These are phyloP conservation scores for Hymenoscyphus infarciens DNA, from an alignment of 2,329 filamentous ascomycete genomes.

Conservation along the genomic window DNA sequence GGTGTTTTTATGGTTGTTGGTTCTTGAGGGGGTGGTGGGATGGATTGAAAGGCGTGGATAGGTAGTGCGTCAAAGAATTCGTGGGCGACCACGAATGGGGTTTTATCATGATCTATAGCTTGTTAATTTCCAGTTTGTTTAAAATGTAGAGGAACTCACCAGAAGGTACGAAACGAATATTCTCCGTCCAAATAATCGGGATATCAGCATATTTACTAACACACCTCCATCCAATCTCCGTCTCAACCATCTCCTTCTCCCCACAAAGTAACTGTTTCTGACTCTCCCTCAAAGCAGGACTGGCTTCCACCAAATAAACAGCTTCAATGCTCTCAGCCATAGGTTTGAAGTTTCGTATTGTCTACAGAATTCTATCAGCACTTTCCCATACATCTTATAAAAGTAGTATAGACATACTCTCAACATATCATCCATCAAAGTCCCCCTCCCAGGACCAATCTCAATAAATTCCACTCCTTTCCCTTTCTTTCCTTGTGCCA, in stretches of 20 bases:
- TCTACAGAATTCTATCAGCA: conserved; percentile 48
- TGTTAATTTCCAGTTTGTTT: background rate
- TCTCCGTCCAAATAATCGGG: conserved; percentile 87
- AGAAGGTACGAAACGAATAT: conserved; percentile 31
- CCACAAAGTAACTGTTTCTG: conserved; percentile 84
- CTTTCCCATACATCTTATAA: background rate
- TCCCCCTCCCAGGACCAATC: conserved; percentile 89
- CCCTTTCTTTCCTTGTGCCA: conserved; percentile 74
- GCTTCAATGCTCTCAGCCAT: conserved; percentile 75
- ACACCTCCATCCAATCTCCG: conserved; percentile 69
- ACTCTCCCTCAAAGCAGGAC: conserved; percentile 67
- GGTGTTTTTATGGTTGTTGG: conserved; percentile 38
- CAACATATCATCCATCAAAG: conserved; percentile 94
- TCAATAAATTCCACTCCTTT: conserved; percentile 85
- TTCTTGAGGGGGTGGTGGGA: conserved; percentile 45
- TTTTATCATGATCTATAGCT: conserved; percentile 57
- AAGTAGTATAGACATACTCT: conserved; percentile 54
- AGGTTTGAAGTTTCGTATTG: conserved; percentile 75
- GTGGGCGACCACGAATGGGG: conserved; percentile 91
- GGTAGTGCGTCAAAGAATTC: conserved; percentile 98
- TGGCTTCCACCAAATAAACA: conserved; percentile 96
- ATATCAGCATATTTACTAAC: conserved; percentile 69
- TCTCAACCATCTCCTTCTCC: conserved; percentile 63
- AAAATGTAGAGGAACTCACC: conserved; percentile 12
- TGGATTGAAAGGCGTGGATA: conserved; percentile 88